Conservation (phyloP, 176 grass and related monocot species). For the Oryza australiensis region DNA sequence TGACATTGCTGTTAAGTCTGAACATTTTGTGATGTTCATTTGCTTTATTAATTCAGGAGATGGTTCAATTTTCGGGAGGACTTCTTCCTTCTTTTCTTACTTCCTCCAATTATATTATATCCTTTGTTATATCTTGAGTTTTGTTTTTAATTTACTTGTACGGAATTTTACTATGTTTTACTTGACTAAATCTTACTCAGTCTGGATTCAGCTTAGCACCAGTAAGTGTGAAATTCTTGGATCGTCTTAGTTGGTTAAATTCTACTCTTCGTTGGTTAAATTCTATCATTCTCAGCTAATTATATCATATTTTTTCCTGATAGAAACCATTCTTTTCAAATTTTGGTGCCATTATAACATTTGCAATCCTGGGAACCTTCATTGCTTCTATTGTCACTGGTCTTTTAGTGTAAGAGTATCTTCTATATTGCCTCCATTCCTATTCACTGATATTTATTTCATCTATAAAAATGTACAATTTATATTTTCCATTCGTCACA, state of each 20-base stretch:
- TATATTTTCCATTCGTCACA: conserved; percentile 30
- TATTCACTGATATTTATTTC: conserved; percentile 18
- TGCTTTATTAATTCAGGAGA: conserved; percentile 54
- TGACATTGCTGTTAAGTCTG: not conserved
- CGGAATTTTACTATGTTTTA: conserved; percentile 42
- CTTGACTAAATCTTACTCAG: conserved; percentile 79
- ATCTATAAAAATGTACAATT: conserved; percentile 24
- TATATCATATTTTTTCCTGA: conserved; percentile 20
- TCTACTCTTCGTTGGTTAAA: not conserved
- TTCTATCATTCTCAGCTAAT: conserved; percentile 10
- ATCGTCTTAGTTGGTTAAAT: not conserved
- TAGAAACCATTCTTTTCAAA: conserved; percentile 98
- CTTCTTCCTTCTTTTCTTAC: conserved; percentile 92
- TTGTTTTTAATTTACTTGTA: conserved; percentile 29
- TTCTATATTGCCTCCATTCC: conserved; percentile 5
- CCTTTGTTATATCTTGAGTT: conserved; percentile 45
- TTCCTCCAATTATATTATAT: conserved; percentile 99
- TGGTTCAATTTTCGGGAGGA: conserved; percentile 98
- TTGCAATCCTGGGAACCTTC: conserved; percentile 90
- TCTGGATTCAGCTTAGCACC: conserved; percentile 86
- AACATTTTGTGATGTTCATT: conserved; percentile 15
- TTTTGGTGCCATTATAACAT: conserved; percentile 92
- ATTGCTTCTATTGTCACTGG: conserved; percentile 83
- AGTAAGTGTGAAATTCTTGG: conserved; percentile 53
- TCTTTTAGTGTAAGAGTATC: conserved; percentile 75